Evolutionary conservation across 2,329 filamentous ascomycete species (phyloP).

Genomic region (Pestalotiopsis sp.): DNA sequence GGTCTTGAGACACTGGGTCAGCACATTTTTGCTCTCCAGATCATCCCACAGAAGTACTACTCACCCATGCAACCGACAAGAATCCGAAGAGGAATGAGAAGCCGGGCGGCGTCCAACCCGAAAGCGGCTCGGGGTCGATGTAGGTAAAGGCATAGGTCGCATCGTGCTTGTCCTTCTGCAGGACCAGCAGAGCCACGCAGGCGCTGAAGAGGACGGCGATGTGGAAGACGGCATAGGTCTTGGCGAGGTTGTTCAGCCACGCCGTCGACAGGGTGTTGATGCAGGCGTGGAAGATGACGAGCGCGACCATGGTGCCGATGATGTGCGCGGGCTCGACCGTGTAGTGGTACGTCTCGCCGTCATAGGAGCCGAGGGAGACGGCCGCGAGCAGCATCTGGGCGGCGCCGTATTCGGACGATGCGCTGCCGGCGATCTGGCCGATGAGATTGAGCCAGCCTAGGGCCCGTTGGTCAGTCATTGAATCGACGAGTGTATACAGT

Average conservation of each 20-base stretch:
- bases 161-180: conserved; percentile 52
- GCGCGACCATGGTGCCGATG: conserved; percentile 57
- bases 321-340: conserved; percentile 46
- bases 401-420: conserved; percentile 59
- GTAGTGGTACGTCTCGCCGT: conserved; percentile 38
- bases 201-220: conserved; percentile 53
- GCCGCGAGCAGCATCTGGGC: conserved; percentile 59
- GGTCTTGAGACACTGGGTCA: conserved; percentile 30
- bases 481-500: neutral
- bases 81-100: conserved; percentile 65
- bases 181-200: conserved; percentile 51
- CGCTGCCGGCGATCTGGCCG: conserved; percentile 55
- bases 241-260: conserved; percentile 62
- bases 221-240: conserved; percentile 60
- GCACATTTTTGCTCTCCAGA: too few species aligned
- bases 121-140: conserved; percentile 42
- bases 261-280: conserved; percentile 59
- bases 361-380: conserved; percentile 50
- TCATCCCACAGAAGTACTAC: neutral
- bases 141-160: conserved; percentile 58
- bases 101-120: conserved; percentile 56
- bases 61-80: conserved; percentile 55
- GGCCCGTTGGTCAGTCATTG: conserved; percentile 12
- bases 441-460: conserved; percentile 52
- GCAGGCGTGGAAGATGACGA: conserved; percentile 52